These are phyloP conservation scores for Ustilago cynodontis DNA, from an alignment of 1,284 basidiomycete genomes.

Conservation along the genomic window DNA sequence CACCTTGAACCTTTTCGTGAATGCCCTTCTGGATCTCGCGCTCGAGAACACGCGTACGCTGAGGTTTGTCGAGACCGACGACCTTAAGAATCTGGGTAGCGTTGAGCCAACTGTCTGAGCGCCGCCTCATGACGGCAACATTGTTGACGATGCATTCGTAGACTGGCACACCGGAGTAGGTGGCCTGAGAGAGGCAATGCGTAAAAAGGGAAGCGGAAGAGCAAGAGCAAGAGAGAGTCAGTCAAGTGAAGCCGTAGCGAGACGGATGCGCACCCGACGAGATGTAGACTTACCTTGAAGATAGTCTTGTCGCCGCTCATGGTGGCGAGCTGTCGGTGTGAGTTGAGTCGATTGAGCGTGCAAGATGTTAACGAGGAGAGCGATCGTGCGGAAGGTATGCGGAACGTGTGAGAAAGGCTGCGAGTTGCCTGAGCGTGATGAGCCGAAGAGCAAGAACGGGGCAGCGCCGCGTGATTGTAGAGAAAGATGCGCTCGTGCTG, in stretches of 20 bases:
- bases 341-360: too few relatives aligned
- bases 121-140: conserved; percentile 92
- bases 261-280: neutral
- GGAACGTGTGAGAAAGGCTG: too few relatives aligned
- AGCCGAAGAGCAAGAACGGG: too few relatives aligned
- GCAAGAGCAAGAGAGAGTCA: neutral
- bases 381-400: neutral
- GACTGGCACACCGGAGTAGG: conserved; percentile 71
- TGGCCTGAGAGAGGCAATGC: conserved; percentile 59
- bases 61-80: conserved; percentile 98
- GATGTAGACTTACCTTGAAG: conserved; percentile 46
- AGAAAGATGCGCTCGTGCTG: neutral
- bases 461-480: neutral
- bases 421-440: neutral
- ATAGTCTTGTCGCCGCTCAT: conserved; percentile 55
- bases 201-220: neutral
- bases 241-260: conserved; percentile 3
- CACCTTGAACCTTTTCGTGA: conserved; percentile 99
- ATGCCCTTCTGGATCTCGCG: conserved; percentile 98
- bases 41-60: conserved; percentile 95
- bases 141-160: conserved; percentile 71
- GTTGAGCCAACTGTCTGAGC: conserved; percentile 93
- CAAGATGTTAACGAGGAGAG: neutral
- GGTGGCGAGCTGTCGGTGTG: conserved; percentile 1
- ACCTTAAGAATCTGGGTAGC: conserved; percentile 99